Evolutionary conservation across 345 rosid species (phyloP), one percentile per base, ranked within the genome.

Genomic region (Citrus mangshanensis): DNA sequence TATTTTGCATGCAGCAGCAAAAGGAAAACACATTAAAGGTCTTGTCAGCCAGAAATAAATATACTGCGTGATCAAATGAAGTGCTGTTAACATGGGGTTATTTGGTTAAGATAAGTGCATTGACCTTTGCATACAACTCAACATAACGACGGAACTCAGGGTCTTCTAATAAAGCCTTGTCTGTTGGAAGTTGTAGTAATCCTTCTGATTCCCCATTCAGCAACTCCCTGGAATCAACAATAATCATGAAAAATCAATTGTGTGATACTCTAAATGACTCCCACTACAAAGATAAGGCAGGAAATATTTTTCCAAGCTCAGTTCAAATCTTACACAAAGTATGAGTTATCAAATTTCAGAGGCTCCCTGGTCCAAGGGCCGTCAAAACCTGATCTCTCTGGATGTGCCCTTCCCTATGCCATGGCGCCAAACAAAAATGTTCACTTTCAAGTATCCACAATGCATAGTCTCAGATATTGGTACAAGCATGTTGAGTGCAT

Each of bases 281-380:
- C 30, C 1, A 6, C 7, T 24, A n/a, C 63, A 42, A 71, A 25
- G 74, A 13, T 21, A 16, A 66, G 56, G 32, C 4, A 30, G 12
- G 46, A 9, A n/a, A 67, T 38, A 77, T 49, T 38, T 49, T 65
- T 49, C 55, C 62, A 27, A 74, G 35, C 54, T 6, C 51, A 16
- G 51, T 68, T 75, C 51, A 68, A 80, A 81, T 69, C 84, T 91
- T 91, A 93, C 99, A 89, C 80, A n/a, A 96, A 96, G 84, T 96
- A 94, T 1, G 99, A 91, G 87, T 94, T 94, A 70, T 92, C 97
- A 81, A 96, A 93, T 86, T 93, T 93, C 78, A 93, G 87, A 58
- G 99, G 98, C 79, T 93, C 96, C 83, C 83, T 81, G 59, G 98
- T 95, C 99, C 99, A 95, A 55, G 99, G 93, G 56, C 99, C 99